These are phyloP conservation scores for Rickenella mellea DNA, from an alignment of 768 basidiomycete genomes.

Conservation along the genomic window DNA sequence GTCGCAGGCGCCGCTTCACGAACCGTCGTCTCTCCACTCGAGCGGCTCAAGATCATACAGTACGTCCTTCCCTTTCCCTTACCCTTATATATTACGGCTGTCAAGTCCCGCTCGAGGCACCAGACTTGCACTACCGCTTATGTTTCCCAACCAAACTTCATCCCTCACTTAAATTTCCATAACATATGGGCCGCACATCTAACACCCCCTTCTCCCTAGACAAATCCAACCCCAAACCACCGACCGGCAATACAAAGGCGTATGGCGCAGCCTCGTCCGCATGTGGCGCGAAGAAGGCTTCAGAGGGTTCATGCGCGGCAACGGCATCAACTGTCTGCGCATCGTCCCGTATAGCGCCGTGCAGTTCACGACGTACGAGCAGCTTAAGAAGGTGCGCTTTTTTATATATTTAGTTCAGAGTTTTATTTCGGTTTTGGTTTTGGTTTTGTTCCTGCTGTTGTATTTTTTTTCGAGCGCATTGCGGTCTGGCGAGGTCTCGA, in stretches of 20 bases:
- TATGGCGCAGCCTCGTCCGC: slow-evolving; percentile 72
- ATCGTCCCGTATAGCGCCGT: slow-evolving; percentile 92
- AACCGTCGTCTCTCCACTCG: slow-evolving; percentile 87
- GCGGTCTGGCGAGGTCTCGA: no score
- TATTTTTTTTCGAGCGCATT: no score
- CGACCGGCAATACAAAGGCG: slow-evolving; percentile 68
- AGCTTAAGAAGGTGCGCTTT: slow-evolving; percentile 66
- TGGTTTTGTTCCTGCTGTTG: no score
- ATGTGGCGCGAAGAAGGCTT: slow-evolving; percentile 96
- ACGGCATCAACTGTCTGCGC: slow-evolving; percentile 82
- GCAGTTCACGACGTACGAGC: slow-evolving; percentile 84
- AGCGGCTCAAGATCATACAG: slow-evolving; percentile 96
- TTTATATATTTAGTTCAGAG: slow-evolving; percentile 8
- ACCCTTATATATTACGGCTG: background rate
- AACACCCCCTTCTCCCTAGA: slow-evolving; percentile 28
- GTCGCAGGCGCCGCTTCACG: slow-evolving; percentile 61
- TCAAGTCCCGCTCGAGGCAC: background rate
- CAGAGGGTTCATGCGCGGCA: slow-evolving; percentile 88
- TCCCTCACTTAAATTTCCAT: no score
- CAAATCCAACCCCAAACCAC: slow-evolving; percentile 78
- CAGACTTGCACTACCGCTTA: no score
- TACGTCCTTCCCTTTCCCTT: slow-evolving; percentile 28
- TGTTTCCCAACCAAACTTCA: no score
- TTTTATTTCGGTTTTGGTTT: no score
- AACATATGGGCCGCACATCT: background rate